Evolutionary conservation across 73 alveolate species (phyloP), one percentile per base, ranked within the genome.

Genomic region (Paramecium caudatum): DNA sequence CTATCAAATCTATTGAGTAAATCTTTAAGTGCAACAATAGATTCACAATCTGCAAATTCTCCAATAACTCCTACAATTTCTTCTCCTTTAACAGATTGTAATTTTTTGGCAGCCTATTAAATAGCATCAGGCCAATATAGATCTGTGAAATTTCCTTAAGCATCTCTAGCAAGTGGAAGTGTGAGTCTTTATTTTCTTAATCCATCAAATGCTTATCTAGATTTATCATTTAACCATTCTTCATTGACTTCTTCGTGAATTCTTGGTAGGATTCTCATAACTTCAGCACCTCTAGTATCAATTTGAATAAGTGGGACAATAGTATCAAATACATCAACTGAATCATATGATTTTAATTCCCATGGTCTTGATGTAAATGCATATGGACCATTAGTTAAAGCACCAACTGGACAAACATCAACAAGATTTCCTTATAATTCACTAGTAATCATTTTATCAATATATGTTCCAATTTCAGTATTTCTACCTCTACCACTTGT

Each of bases 321-420:
- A 2, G 96, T 93, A 61, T 96, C 99, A 63, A 93, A 86, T n/a
- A 95, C 97, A 91, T 96, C 99, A 78, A 92, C 80, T 23, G 97
- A 49, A 91, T 95, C 94, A 70, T 82, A 82, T 21, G 95, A 82
- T 82, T 94, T 96, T 25, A 96, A 94, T 94, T 96, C 99, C 99
- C 99, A 95, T 37, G 98, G 98, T 81, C 98, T 91, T 4, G 98
- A 96, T 16, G 95, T 81, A 91, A 95, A 96, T 5, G 98, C 94
- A 61, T 96, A 96, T 1, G 99, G 99, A 78, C 82, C 90, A 83
- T 96, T 94, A 45, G 96, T 95, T 16, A 96, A 91, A 33, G 99
- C 99, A 27, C 99, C 99, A 41, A 96, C 99, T 19, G 99, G 99
- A 94, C 99, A 96, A 25, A 96, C 91, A 90, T 96, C 99, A 45